Conservation (phyloP, 352 stramenopile genomes). For the Phytophthora pseudosyringae region DNA sequence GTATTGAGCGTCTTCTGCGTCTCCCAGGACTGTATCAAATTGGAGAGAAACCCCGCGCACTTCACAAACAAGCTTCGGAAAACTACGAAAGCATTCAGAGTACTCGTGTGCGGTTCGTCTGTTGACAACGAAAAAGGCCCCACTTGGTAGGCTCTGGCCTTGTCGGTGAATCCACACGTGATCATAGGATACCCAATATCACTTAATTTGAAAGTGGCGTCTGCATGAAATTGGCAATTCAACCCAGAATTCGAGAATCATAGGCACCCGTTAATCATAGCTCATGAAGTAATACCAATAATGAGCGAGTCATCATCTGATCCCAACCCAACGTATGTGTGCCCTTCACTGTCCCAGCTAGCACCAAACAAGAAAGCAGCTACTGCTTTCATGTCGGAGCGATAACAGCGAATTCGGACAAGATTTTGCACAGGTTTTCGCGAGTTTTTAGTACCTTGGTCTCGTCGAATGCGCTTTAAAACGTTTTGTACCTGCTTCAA, state of each 20-base stretch:
- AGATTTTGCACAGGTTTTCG: neutral
- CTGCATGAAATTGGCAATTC: constrained; percentile 1
- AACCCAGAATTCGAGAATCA: neutral
- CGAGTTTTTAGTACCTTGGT: constrained; percentile 7
- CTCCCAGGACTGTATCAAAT: neutral
- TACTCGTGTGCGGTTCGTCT: constrained; percentile 4
- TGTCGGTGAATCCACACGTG: constrained; percentile 7
- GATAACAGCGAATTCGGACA: constrained; percentile 1
- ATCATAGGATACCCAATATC: constrained; percentile 5
- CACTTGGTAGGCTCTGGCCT: constrained; percentile 4
- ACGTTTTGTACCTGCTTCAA: neutral
- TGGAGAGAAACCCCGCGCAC: neutral
- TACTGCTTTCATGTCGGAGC: neutral
- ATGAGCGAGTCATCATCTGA: constrained; percentile 2
- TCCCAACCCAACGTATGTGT: neutral
- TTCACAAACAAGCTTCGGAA: neutral
- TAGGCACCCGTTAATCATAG: constrained; percentile 3
- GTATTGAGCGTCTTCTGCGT: constrained; percentile 6
- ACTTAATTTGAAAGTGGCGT: constrained; percentile 13
- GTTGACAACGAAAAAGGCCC: constrained; percentile 7
- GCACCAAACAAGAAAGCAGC: neutral
- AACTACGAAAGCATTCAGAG: constrained; percentile 6
- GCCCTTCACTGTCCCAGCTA: neutral
- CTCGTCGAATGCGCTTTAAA: constrained; percentile 7
- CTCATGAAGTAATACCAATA: constrained; percentile 1